Base-by-base conservation (phyloP, 2,329 filamentous ascomycete genomes). In the Byssochlamys sp. region DNA sequence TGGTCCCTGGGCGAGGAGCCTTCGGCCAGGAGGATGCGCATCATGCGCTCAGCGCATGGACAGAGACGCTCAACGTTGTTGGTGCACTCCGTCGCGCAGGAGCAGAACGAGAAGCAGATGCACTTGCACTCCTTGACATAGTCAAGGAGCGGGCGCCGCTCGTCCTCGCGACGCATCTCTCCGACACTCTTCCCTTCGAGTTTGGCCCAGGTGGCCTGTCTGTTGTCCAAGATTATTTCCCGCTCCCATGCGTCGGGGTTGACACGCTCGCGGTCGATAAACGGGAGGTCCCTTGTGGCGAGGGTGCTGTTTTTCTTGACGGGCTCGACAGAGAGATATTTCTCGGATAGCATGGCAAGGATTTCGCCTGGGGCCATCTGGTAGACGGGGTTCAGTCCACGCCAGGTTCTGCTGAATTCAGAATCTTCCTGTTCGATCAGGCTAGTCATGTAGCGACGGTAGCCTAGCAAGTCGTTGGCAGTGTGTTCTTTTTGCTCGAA, bases 101-200 rank as follows among this genome's bases (percentile, higher is more conserved):
- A 59, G 55, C 73, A 75, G 52, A 61, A 54, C 1, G 64, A 61
- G 12, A 61, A 58, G 59, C 73, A 76, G 50, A 74, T 67, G 56
- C 73, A 76, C 35, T 71, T 73, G 48, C 62, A 62, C 51, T 71
- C 64, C 11, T 66, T 69, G 11, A 66, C 63, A 51, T 70, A 65
- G 19, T 63, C 54, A 31, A 69, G 60, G 19, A 72, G 59, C 12
- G 60, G 56, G 3, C 60, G 60, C 19, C 60, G 59, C 19, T 63
- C 59, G 25, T 70, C 61, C 9, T 65, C 62, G 12, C 66, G 67
- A 9, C 73, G 69, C 27, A 67, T 56, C 5, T 75, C 69, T 14
- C 73, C 73, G 29, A 75, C 59, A 11, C 61, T 59, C 55, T 64
- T 69, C n/a, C 71, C 66, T 52, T 73, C 67, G 7, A 73, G 62